Evolutionary conservation across 192 early-diverging fungal species (phyloP).

Genomic region (Coemansia sp.): DNA sequence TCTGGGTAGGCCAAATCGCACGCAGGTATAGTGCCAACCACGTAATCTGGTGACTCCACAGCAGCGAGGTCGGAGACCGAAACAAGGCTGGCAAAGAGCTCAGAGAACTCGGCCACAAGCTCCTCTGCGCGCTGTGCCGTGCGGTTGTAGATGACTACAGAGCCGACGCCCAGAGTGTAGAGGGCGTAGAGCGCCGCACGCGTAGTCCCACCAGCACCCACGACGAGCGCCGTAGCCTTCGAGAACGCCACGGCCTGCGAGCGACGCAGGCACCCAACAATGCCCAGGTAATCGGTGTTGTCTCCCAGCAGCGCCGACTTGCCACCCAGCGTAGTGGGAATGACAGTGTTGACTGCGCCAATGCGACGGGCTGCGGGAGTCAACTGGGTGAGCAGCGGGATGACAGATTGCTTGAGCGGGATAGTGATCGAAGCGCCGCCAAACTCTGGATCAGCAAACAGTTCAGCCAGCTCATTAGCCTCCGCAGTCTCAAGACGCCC

Average conservation of each 20-base stretch:
- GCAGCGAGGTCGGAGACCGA: conserved; percentile 53
- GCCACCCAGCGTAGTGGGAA: conserved; percentile 16
- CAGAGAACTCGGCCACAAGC: conserved; percentile 61
- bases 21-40: conserved; percentile 88
- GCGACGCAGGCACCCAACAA: conserved; percentile 62
- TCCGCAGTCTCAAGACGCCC: conserved; percentile 67
- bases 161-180: conserved; percentile 61
- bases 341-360: conserved; percentile 94
- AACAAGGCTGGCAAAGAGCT: conserved; percentile 51
- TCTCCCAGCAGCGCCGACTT: conserved; percentile 68
- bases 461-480: conserved; percentile 52
- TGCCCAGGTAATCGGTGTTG: conserved; percentile 97
- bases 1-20: conserved; percentile 62
- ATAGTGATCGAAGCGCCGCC: conserved; percentile 96
- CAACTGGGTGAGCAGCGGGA: conserved; percentile 68
- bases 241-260: conserved; percentile 7
- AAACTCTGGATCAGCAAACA: conserved; percentile 61
- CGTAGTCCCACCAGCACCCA: conserved; percentile 94
- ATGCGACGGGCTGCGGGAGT: conserved; percentile 78
- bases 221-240: conserved; percentile 65
- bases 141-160: conserved; percentile 84
- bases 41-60: conserved; percentile 40
- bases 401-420: conserved; percentile 88
- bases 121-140: conserved; percentile 70
- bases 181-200: conserved; percentile 89